Evolutionary conservation across 2,329 filamentous ascomycete genomes (phyloP).

Genomic region (Cephalotrichum gorgonifer): DNA sequence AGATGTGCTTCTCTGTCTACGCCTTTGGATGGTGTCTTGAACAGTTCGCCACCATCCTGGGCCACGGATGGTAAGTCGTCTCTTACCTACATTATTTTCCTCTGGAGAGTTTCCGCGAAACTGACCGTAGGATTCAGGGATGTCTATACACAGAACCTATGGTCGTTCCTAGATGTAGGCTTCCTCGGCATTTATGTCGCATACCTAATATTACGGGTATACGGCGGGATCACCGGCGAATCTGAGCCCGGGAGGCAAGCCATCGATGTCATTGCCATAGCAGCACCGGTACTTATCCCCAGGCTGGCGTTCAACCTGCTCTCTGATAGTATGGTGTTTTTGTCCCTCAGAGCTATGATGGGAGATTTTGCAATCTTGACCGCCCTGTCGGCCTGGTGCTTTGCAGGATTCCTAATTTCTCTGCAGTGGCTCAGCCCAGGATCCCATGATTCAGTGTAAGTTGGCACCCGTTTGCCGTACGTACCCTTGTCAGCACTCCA

Average conservation of each 20-base stretch:
- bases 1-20: constrained; percentile 60
- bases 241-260: constrained; percentile 51
- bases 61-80: constrained; percentile 51
- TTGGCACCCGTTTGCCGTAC: not conserved
- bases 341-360: constrained; percentile 77
- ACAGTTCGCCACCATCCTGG: constrained; percentile 65
- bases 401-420: constrained; percentile 69
- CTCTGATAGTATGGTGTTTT: constrained; percentile 75
- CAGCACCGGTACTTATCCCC: constrained; percentile 66
- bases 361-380: constrained; percentile 73
- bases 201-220: constrained; percentile 59
- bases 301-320: constrained; percentile 74
- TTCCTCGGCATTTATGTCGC: constrained; percentile 62
- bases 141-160: constrained; percentile 79
- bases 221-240: constrained; percentile 44
- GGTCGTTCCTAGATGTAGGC: constrained; percentile 76
- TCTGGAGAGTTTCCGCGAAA: not conserved
- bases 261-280: constrained; percentile 66
- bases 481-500: not conserved
- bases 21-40: constrained; percentile 71
- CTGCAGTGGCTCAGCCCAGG: constrained; percentile 68
- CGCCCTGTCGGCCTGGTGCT: constrained; percentile 69
- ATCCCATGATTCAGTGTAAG: constrained; percentile 24
- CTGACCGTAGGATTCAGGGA: constrained; percentile 34
- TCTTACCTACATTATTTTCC: not conserved